A percentile compares a stretch with the other conserved stretches of the same genome.
Conservation (phyloP, 1,139 yeast genomes). For the Zygoascus meyerae region DNA sequence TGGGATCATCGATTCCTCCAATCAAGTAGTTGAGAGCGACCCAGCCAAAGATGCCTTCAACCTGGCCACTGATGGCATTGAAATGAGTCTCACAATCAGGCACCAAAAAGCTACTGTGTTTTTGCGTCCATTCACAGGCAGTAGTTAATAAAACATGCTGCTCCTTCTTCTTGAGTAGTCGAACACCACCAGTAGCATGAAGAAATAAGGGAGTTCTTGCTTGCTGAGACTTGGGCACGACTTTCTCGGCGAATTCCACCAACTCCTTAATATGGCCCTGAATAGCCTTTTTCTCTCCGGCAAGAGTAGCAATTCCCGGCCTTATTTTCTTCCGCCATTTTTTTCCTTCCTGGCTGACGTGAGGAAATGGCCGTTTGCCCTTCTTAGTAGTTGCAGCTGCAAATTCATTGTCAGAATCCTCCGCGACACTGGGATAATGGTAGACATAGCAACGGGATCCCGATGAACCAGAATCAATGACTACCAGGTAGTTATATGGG, state of each 20-base stretch:
- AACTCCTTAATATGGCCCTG: conserved; percentile 51
- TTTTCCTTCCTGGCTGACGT: conserved; percentile 41
- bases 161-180: conserved; percentile 51
- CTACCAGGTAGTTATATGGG: conserved; percentile 41
- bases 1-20: conserved; percentile 50
- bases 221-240: conserved; percentile 63
- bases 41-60: conserved; percentile 83
- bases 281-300: conserved; percentile 38
- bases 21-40: conserved; percentile 64
- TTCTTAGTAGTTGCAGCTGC: conserved; percentile 5
- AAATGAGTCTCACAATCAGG: conserved; percentile 50
- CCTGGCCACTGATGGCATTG: conserved; percentile 66
- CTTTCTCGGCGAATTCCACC: conserved; percentile 47
- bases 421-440: conserved; percentile 50
- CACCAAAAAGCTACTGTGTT: conserved; percentile 51
- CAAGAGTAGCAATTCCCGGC: conserved; percentile 65
- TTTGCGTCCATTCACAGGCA: conserved; percentile 51
- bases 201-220: conserved; percentile 69
- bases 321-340: conserved; percentile 56
- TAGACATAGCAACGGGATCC: conserved; percentile 75
- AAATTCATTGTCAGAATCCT: conserved; percentile 21
- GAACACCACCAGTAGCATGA: conserved; percentile 79
- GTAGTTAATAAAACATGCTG: conserved; percentile 47
- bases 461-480: conserved; percentile 78
- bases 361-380: conserved; percentile 30